Conservation (phyloP, 306 rosid genomes). For the Lablab purpureus region DNA sequence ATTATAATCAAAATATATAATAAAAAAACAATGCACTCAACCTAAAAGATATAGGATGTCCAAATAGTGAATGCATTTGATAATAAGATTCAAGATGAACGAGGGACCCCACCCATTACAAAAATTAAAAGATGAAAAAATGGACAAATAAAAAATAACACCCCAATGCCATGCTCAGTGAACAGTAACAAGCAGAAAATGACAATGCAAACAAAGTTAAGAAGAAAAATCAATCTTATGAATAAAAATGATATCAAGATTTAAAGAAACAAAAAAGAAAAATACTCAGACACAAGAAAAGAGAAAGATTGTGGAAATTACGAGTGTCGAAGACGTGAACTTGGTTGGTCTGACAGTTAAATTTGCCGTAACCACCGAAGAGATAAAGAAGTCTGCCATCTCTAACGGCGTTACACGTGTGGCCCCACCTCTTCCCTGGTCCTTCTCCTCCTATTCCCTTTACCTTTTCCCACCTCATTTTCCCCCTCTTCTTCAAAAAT, state of each 20-base stretch:
- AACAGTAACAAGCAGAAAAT: not conserved
- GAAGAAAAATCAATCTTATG: not conserved
- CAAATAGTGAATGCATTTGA: not conserved
- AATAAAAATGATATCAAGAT: not conserved
- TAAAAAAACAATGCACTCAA: not conserved
- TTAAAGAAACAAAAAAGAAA: not conserved
- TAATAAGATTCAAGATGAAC: not conserved
- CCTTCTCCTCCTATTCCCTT: conserved; percentile 50
- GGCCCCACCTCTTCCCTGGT: conserved; percentile 98
- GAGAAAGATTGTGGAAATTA: conserved; percentile 10
- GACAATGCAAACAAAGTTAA: not conserved
- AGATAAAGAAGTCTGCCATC: conserved; percentile 81
- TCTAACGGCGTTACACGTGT: conserved; percentile 84
- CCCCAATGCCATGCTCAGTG: not conserved
- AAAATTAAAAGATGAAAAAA: not conserved
- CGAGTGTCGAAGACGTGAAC: conserved; percentile 87
- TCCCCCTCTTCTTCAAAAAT: not conserved
- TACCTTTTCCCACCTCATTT: conserved; percentile 87
- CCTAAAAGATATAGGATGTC: not conserved
- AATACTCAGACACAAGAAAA: not conserved
- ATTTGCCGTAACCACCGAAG: conserved; percentile 86
- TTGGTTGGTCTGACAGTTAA: conserved; percentile 84
- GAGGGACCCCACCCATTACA: not conserved
- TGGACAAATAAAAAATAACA: not conserved
- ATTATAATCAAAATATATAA: not conserved